Conservation (phyloP, 129 eudicot species). For the Smallanthus sonchifolius region DNA sequence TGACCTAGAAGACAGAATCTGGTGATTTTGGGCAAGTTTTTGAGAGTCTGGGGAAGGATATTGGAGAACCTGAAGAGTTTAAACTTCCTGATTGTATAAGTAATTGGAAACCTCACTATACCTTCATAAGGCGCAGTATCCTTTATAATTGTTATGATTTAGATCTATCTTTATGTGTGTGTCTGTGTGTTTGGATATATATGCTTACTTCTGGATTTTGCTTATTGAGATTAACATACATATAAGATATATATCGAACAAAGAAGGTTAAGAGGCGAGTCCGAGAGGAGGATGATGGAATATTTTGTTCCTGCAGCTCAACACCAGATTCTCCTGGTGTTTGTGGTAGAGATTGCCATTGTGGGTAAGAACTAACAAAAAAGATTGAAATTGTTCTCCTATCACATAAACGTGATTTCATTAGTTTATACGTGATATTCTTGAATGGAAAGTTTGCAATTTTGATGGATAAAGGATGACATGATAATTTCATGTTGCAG, state of each 20-base stretch:
- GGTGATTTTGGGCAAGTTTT: slow-evolving; percentile 52
- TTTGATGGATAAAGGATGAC: slow-evolving; percentile 8
- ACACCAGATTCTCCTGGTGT: slow-evolving; percentile 62
- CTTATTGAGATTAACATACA: slow-evolving; percentile 39
- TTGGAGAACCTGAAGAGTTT: slow-evolving; percentile 69
- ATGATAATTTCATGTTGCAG: slow-evolving; percentile 40
- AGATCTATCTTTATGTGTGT: not conserved
- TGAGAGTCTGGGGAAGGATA: slow-evolving; percentile 48
- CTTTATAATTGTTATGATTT: slow-evolving; percentile 14
- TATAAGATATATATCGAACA: slow-evolving; percentile 68
- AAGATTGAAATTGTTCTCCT: not conserved
- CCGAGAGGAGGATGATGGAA: slow-evolving; percentile 92
- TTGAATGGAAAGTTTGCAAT: not conserved
- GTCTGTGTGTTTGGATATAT: not conserved
- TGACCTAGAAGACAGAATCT: slow-evolving; percentile 34
- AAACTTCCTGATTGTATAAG: slow-evolving; percentile 78
- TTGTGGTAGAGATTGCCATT: slow-evolving; percentile 94
- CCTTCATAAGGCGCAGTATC: slow-evolving; percentile 88
- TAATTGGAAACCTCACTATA: slow-evolving; percentile 54
- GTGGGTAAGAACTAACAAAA: slow-evolving; percentile 66
- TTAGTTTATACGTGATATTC: not conserved
- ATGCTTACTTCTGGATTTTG: not conserved
- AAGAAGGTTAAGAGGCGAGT: slow-evolving; percentile 73
- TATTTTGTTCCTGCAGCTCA: slow-evolving; percentile 85
- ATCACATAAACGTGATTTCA: not conserved